Conservation (phyloP, 176 grass and related monocot species). For the Carex kokanica region DNA sequence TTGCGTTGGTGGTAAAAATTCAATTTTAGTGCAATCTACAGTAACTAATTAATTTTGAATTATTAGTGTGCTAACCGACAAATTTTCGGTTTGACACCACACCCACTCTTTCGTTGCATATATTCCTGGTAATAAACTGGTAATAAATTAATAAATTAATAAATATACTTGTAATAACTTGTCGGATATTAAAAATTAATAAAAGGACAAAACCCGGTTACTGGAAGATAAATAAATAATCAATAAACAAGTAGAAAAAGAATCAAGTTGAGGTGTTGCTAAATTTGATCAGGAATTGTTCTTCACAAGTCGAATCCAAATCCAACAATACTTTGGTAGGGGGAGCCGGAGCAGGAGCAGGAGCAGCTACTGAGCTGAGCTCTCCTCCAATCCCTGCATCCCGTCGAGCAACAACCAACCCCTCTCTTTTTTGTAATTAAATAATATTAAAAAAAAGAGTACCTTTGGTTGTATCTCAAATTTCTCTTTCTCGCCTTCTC, state of each 20-base stretch:
- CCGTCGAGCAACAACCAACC: neutral
- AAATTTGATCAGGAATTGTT: conserved; percentile 1
- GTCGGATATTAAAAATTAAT: neutral
- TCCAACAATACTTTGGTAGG: neutral
- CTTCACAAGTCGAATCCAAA: neutral
- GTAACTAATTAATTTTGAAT: too few relatives aligned
- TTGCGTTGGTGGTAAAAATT: too few relatives aligned
- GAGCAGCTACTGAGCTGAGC: neutral
- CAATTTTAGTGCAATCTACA: too few relatives aligned
- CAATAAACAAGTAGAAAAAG: neutral
- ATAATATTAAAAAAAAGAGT: neutral
- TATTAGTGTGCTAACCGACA: too few relatives aligned
- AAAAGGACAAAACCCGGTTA: neutral
- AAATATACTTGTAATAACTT: neutral
- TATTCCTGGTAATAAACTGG: too few relatives aligned
- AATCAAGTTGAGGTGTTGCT: neutral
- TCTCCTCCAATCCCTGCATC: neutral
- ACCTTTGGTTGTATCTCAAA: neutral
- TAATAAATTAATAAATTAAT: too few relatives aligned
- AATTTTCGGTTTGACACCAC: too few relatives aligned
- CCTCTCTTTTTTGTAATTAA: neutral
- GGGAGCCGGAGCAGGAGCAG: neutral
- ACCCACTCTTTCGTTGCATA: too few relatives aligned
- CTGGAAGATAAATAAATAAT: neutral
- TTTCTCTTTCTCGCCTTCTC: neutral